phyloP scores from a whole-genome alignment of 768 basidiomycete species.

The Termitomyces bulborhizus region DNA sequence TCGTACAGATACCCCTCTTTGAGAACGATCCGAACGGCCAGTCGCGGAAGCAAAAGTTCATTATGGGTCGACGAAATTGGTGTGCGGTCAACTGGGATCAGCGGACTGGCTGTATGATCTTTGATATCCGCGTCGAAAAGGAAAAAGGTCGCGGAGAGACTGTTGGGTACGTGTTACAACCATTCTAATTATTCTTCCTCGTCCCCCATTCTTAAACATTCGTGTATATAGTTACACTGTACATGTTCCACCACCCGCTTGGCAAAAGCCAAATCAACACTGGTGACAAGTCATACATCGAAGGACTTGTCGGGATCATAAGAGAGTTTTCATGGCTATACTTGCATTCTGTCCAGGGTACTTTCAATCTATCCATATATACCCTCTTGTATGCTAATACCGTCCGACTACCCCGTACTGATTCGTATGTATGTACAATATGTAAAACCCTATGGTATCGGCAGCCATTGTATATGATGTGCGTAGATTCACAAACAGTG shows the following conservation, averaged over 20 bases:
- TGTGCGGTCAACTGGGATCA: slow-evolving; percentile 60
- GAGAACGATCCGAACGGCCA: slow-evolving; percentile 69
- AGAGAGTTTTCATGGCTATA: not conserved
- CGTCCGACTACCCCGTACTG: not conserved
- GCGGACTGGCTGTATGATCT: slow-evolving; percentile 58
- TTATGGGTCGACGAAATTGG: slow-evolving; percentile 91
- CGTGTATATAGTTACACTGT: slow-evolving; percentile 15
- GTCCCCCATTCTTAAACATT: not conserved
- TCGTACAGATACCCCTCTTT: slow-evolving; percentile 67
- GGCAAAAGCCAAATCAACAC: slow-evolving; percentile 10
- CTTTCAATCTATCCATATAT: not conserved
- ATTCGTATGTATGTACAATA: not conserved
- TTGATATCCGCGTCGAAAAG: slow-evolving; percentile 84
- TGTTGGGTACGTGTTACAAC: slow-evolving; percentile 50
- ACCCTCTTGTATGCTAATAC: not conserved
- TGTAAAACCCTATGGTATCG: not conserved
- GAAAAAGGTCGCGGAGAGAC: slow-evolving; percentile 79
- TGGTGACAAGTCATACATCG: not conserved
- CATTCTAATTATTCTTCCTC: no score
- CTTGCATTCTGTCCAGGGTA: not conserved
- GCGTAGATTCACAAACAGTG: no score
- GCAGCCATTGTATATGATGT: not conserved
- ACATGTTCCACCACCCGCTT: slow-evolving; percentile 18
- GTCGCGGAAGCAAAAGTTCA: slow-evolving; percentile 67
- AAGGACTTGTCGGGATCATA: not conserved